These are phyloP conservation scores for Arctium minus DNA, from an alignment of 129 eudicot genomes.

Conservation along the genomic window DNA sequence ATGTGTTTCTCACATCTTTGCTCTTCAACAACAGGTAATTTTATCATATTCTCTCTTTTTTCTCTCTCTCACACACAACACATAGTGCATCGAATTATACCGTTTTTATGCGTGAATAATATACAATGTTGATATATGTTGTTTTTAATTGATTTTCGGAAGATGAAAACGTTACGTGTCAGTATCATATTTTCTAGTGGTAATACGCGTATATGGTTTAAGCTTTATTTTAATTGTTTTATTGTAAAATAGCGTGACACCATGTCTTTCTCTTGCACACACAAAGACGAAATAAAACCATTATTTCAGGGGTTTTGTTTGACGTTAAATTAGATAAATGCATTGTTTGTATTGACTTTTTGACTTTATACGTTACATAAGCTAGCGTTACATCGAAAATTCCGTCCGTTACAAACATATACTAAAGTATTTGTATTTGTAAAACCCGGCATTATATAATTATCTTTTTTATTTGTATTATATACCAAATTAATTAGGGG, in stretches of 20 bases:
- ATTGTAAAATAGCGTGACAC: slow-evolving; percentile 6
- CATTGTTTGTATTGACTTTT: background rate
- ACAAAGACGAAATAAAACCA: slow-evolving; percentile 6
- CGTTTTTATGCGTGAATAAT: background rate
- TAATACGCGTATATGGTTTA: background rate
- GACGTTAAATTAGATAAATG: slow-evolving; percentile 15
- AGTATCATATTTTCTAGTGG: background rate
- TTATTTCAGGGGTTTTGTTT: slow-evolving; percentile 19
- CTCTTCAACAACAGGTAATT: slow-evolving; percentile 64
- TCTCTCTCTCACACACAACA: background rate
- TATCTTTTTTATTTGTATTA: background rate
- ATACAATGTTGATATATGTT: background rate
- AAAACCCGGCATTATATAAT: background rate
- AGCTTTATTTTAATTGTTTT: background rate
- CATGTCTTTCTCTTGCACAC: slow-evolving; percentile 17
- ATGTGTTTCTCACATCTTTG: slow-evolving; percentile 59
- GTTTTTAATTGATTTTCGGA: background rate
- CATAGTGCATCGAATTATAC: background rate
- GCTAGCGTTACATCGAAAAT: background rate
- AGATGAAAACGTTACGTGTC: slow-evolving; percentile 23
- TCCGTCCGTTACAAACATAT: slow-evolving; percentile 13
- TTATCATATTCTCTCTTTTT: background rate
- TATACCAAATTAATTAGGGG: background rate
- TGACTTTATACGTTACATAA: slow-evolving; percentile 7
- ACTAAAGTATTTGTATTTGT: background rate